Percentiles rank a stretch among this genome's conserved stretches.
Evolutionary conservation across 2,329 filamentous ascomycete genomes (phyloP).

Genomic region (Pestalotiopsis fici): DNA sequence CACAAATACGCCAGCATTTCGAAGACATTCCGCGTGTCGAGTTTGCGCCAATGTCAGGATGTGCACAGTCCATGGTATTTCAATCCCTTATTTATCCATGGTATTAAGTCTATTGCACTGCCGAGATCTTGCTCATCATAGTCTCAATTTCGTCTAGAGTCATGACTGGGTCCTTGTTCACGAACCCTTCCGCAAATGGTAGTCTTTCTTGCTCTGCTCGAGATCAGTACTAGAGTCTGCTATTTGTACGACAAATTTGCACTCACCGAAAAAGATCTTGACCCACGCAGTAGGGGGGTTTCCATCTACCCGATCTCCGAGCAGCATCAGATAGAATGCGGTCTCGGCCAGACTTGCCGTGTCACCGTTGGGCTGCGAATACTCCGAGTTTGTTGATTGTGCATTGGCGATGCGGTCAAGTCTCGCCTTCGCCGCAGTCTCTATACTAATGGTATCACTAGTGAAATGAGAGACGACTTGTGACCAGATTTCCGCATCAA

Average conservation of each 20-base stretch:
- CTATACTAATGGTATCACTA: constrained; percentile 15
- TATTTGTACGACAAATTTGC: not conserved
- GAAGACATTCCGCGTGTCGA: no score
- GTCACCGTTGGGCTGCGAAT: not conserved
- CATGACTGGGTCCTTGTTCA: not conserved
- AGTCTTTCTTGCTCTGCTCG: not conserved
- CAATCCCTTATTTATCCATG: no score
- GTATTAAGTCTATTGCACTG: no score
- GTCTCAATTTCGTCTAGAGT: not conserved
- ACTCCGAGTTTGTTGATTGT: constrained; percentile 19
- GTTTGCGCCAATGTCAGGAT: no score
- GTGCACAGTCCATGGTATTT: no score
- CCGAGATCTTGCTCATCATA: not conserved
- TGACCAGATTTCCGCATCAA: constrained; percentile 13
- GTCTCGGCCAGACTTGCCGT: not conserved
- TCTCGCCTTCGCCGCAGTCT: constrained; percentile 18
- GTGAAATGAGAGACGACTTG: constrained; percentile 18
- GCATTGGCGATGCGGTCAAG: constrained; percentile 17
- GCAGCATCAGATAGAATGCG: not conserved
- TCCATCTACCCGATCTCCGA: not conserved
- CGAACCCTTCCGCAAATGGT: not conserved
- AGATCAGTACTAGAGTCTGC: not conserved
- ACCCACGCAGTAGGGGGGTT: not conserved
- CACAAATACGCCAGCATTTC: no score
- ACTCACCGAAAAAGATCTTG: not conserved